Evolutionary conservation across 345 rosid genomes (phyloP), one percentile per base, ranked within the genome.

Genomic region (Lepidium sativum): DNA sequence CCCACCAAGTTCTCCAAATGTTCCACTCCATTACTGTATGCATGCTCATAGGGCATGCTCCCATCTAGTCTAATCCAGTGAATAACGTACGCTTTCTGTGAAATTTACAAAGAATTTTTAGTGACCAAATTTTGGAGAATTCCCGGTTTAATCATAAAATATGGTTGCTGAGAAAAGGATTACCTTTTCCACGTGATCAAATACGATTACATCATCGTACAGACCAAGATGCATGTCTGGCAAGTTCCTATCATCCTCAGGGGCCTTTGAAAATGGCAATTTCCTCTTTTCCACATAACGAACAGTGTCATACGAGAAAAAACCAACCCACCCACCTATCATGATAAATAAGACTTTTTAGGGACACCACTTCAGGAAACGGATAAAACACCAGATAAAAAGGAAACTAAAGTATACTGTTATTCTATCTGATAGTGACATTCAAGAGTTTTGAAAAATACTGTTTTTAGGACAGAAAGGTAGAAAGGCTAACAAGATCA

Each of bases 311-410:
- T 92, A 92, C 0, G 98, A 86, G 77, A 92, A 92, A 72, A 80
- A 89, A 64, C 98, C 98, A 73, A 89, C 80, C 98, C 98, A 92
- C 31, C 98, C 98, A 82, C 98, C 98, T 89, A 67, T 10, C 61
- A 16, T n/a, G 61, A 72, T 13, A 51, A 16, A 39, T 3, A 23
- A 39, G 11, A 44, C 38, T 56, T 33, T 29, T 15, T 55, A 21
- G 43, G 32, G 39, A 39, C 4, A 11, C 16, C 20, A 31, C 42
- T 55, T 48, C 10, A 63, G 7, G 31, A 23, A 15, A 53, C 23
- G 53, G 16, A 69, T 7, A 60, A 29, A 58, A 27, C 60, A 50
- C n/a, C n/a, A n/a, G n/a, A n/a, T 31, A 20, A 18, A 57, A 18
- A 14, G 40, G 14, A 32, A 31, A 58, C 15, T 6, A 31, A 38